phyloP scores from a whole-genome alignment of 2,329 filamentous ascomycete species.

The Phaeosphaeriaceae sp. region DNA sequence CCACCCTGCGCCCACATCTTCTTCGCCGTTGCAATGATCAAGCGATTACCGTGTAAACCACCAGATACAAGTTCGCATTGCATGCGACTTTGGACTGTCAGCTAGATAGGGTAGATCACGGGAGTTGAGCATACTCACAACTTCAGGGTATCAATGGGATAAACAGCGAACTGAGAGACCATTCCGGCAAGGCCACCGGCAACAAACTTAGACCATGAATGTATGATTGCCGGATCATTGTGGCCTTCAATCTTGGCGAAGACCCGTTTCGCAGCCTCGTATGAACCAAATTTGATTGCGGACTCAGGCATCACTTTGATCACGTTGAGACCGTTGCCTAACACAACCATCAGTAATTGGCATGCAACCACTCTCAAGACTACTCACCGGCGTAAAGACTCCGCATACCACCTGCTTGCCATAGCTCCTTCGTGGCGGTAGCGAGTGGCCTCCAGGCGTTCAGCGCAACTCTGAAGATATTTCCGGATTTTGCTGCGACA shows the following conservation, averaged over 20 bases:
- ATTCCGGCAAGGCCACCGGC: constrained; percentile 89
- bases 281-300: constrained; percentile 96
- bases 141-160: constrained; percentile 86
- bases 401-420: constrained; percentile 82
- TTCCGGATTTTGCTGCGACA: constrained; percentile 72
- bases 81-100: constrained; percentile 65
- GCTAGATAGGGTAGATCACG: constrained; percentile 1
- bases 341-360: constrained; percentile 22
- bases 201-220: constrained; percentile 84
- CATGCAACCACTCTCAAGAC: not conserved
- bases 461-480: constrained; percentile 67
- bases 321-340: constrained; percentile 95
- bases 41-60: constrained; percentile 79
- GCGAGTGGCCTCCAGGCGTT: constrained; percentile 73
- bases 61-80: constrained; percentile 93
- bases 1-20: constrained; percentile 86
- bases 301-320: constrained; percentile 99
- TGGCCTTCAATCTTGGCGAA: constrained; percentile 89
- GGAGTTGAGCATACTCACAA: constrained; percentile 56
- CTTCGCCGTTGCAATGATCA: constrained; percentile 80
- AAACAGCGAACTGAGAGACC: constrained; percentile 95
- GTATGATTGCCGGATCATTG: constrained; percentile 78
- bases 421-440: constrained; percentile 77
- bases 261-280: constrained; percentile 89
- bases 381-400: constrained; percentile 89